Conservation (phyloP, 2,329 filamentous ascomycete species). For the Diaporthe sp. region DNA sequence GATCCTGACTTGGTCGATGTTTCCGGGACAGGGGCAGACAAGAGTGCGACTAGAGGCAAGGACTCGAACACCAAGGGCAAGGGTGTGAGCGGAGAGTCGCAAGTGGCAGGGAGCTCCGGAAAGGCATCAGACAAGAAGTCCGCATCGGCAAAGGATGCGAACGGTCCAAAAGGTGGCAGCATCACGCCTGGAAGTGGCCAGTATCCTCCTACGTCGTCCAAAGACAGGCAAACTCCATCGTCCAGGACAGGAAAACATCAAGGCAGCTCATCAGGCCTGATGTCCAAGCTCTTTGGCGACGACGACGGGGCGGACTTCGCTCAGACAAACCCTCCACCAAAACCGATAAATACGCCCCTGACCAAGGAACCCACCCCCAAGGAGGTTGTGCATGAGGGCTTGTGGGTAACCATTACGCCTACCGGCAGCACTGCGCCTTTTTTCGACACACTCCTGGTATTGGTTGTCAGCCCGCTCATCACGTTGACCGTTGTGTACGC, state of each 20-base stretch:
- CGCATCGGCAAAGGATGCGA: conserved; percentile 46
- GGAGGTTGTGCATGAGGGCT: conserved; percentile 74
- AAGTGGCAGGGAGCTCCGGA: conserved; percentile 41
- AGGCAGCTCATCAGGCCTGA: conserved; percentile 52
- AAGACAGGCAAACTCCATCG: conserved; percentile 45
- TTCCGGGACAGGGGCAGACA: conserved; percentile 48
- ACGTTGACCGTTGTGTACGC: conserved; percentile 95
- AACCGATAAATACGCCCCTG: conserved; percentile 43
- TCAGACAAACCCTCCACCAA: conserved; percentile 51
- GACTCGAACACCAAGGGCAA: conserved; percentile 30
- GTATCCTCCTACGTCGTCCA: conserved; percentile 64
- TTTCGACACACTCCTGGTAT: conserved; percentile 94
- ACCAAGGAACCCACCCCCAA: conserved; percentile 40
- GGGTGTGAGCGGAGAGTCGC: conserved; percentile 34
- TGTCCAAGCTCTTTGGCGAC: conserved; percentile 66
- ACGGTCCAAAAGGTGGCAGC: conserved; percentile 72
- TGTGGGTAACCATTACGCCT: conserved; percentile 97
- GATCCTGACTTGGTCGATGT: conserved; percentile 78
- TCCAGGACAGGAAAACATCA: conserved; percentile 46
- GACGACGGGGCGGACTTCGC: conserved; percentile 53
- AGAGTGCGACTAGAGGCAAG: conserved; percentile 40
- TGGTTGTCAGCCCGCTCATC: conserved; percentile 94
- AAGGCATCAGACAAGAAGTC: conserved; percentile 44
- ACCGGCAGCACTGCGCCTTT: conserved; percentile 92
- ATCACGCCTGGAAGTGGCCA: conserved; percentile 82